Base-by-base conservation (phyloP, 345 rosid species). In the Raphanus sativus region DNA sequence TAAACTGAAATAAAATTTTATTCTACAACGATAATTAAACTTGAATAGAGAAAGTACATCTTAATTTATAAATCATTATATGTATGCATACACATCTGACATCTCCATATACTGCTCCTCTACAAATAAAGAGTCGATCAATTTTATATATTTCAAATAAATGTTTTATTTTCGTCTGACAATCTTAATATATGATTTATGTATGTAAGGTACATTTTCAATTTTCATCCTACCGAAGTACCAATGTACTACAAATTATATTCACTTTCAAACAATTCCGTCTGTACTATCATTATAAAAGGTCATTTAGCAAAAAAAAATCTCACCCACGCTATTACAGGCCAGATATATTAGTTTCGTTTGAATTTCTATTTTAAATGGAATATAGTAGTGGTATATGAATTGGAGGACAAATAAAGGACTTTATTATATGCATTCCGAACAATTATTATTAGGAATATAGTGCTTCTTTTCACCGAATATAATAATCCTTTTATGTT, bases 311-410 rank as follows among this genome's bases (percentile, higher is more conserved):
- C 30, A 28, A 28, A 28, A 28, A 28, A 48, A 3, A 28, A 56
- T 24, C 5, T 24, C 15, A 10, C 32, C 62, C 62, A 10, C 16
- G 26, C 8, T 59, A n/a, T 62, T 62, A 21, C 12, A 6, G 11
- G 58, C 56, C 26, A 71, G 6, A 38, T 58, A 59, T 28, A 58
- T 36, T 25, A 3, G 4, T 61, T 48, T 61, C 45, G 45, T 45
- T 62, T 63, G 76, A 30, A 21, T 21, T 30, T 24, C 29, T 30
- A 8, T 32, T 74, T 25, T 25, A 28, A 25, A 15, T 24, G 36
- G 77, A 64, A 73, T 64, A 64, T 52, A 52, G 13, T 55, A 74
- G 77, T 64, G 76, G 38, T 62, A 24, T 9, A 54, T n/a, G 70
- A 2, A 59, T 59, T 25, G 32, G 28, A 54, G 30, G n/a, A 1